Conservation (phyloP, 192 early-diverging fungal species). For the Podila epicladia region DNA sequence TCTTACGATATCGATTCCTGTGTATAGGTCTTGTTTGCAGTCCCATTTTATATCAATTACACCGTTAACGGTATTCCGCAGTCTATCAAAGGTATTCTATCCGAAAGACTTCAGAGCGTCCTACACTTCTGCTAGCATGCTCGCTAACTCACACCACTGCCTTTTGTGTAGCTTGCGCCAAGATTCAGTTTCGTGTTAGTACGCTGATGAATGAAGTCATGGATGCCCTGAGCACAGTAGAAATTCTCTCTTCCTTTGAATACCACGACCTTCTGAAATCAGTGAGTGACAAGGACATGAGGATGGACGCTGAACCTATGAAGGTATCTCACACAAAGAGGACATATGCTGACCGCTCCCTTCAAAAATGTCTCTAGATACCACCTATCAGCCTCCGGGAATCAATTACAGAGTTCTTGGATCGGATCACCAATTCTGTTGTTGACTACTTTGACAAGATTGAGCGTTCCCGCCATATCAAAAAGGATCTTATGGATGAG, state of each 20-base stretch:
- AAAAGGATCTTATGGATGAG: slow-evolving; percentile 26
- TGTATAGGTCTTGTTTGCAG: slow-evolving; percentile 37
- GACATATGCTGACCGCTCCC: not conserved
- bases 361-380: slow-evolving; percentile 3
- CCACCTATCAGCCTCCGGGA: slow-evolving; percentile 24
- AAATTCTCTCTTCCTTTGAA: slow-evolving; percentile 24
- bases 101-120: no score
- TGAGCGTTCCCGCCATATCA: slow-evolving; percentile 11
- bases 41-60: slow-evolving; percentile 28
- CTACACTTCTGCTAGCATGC: no score
- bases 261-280: slow-evolving; percentile 17
- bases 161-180: slow-evolving; percentile 9
- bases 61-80: slow-evolving; percentile 1
- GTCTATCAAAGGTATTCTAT: slow-evolving; percentile 12
- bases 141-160: no score
- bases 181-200: slow-evolving; percentile 41
- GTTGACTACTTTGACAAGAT: slow-evolving; percentile 9
- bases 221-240: slow-evolving; percentile 27
- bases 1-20: no score
- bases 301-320: not conserved
- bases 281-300: slow-evolving; percentile 3
- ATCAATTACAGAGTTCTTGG: slow-evolving; percentile 19
- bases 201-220: slow-evolving; percentile 32
- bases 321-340: not conserved
- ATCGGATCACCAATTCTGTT: slow-evolving; percentile 11